Evolutionary conservation across 768 basidiomycete genomes (phyloP), one percentile per base, ranked within the genome.

Genomic region (Naganishia friedmannii): DNA sequence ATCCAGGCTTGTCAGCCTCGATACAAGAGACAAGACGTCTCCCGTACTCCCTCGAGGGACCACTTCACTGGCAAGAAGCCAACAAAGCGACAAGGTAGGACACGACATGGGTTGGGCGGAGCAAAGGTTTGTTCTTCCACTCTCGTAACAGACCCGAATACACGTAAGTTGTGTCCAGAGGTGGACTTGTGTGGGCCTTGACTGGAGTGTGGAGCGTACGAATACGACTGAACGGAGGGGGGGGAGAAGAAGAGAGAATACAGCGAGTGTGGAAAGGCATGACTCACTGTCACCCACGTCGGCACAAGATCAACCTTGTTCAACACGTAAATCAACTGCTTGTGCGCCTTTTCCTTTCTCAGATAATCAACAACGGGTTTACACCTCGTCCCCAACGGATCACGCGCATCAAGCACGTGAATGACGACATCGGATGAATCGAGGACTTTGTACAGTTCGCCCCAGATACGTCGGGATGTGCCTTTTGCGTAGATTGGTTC

Each of bases 281-380:
- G 19, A 85, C 91, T 82, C 81, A 94, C 94, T 10, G 95, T 97
- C 51, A 96, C 95, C 95, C 95, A 99, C 76, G 92, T 96, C 8
- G 95, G 96, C 15, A 99, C 94, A 67, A 99, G 83, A 82, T 99
- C 95, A 78, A 95, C 96, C 83, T 99, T 99, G 85, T 99, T 99
- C 75, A 99, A 88, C 66, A 99, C 86, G 69, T 97, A 88, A 3
- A 99, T 91, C 69, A 99, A 87, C 82, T 98, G 95, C 82, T 99
- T 99, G 83, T 96, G 93, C 26, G 91, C 86, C 82, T 97, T 97
- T 83, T 99, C 95, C 82, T 96, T 98, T 77, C 87, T 88, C 76
- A 99, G 85, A 76, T 90, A 96, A 72, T 93, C 92, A 60, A 98
- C 86, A 17, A 96, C 90, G 15, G 90, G 92, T 78, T 93, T 89